A percentile compares a stretch with the other conserved stretches of the same genome.
Evolutionary conservation across 495 filamentous ascomycete genomes (phyloP).

Genomic region (Penicillium psychrofluorescens): DNA sequence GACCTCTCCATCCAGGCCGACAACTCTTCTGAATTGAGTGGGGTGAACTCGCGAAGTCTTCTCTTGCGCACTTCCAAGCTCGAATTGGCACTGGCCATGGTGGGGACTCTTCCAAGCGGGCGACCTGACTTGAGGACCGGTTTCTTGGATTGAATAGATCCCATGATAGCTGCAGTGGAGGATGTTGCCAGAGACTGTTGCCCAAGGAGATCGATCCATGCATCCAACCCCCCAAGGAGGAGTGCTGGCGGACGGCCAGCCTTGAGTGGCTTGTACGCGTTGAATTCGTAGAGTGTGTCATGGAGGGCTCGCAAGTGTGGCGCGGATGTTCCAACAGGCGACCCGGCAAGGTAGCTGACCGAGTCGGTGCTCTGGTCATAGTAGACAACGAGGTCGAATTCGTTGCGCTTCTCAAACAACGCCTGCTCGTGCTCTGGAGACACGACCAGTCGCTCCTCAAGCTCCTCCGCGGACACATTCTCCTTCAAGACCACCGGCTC

Average conservation of each 20-base stretch:
- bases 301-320: constrained; percentile 61
- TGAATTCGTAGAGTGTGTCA: constrained; percentile 75
- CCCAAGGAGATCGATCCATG: constrained; percentile 78
- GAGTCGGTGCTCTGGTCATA: constrained; percentile 69
- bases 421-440: constrained; percentile 67
- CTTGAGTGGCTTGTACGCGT: constrained; percentile 66
- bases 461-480: constrained; percentile 77
- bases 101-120: constrained; percentile 43
- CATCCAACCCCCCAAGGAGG: constrained; percentile 72
- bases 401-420: constrained; percentile 67
- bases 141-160: constrained; percentile 32
- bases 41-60: constrained; percentile 49
- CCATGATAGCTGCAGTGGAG: constrained; percentile 45
- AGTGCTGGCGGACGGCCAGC: constrained; percentile 60
- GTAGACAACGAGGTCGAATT: constrained; percentile 82
- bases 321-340: constrained; percentile 41
- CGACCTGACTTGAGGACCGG: constrained; percentile 33
- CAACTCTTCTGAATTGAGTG: constrained; percentile 55
- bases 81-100: constrained; percentile 43
- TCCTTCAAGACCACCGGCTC: constrained; percentile 73
- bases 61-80: constrained; percentile 49
- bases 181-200: constrained; percentile 54
- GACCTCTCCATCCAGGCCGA: constrained; percentile 54
- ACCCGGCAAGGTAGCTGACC: constrained; percentile 41
- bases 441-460: constrained; percentile 74